Conservation (phyloP, 768 basidiomycete genomes). For the Suillus brevipes region DNA sequence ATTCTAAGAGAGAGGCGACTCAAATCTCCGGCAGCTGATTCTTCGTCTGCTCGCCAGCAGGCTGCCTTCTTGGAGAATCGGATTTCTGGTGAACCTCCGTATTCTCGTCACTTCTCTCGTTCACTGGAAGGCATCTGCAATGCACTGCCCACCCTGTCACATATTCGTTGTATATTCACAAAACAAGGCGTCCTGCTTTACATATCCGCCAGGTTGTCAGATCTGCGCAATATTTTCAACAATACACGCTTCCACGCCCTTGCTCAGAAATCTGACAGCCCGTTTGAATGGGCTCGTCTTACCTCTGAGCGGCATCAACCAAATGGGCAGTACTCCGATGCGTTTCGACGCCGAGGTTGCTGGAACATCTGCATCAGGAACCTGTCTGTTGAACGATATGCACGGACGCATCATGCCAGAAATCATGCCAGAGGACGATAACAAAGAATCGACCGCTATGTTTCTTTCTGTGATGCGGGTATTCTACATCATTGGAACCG, state of each 20-base stretch:
- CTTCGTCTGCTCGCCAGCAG: slow-evolving; percentile 10
- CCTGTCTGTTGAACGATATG: slow-evolving; percentile 5
- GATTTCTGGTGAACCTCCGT: slow-evolving; percentile 2
- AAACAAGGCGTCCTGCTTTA: slow-evolving; percentile 7
- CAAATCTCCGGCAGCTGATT: slow-evolving; percentile 8
- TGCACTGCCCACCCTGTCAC: background rate
- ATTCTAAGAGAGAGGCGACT: slow-evolving; percentile 18
- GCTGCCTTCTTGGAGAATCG: too few relatives aligned
- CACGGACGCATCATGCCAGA: slow-evolving; percentile 5
- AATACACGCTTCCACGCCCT: background rate
- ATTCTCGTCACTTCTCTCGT: slow-evolving; percentile 13
- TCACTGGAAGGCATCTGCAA: slow-evolving; percentile 8
- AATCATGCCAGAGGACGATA: slow-evolving; percentile 4
- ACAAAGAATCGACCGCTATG: background rate
- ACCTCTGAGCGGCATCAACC: background rate
- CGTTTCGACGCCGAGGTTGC: background rate
- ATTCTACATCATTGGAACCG: slow-evolving; percentile 7
- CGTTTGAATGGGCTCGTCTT: slow-evolving; percentile 6
- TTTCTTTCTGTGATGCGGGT: slow-evolving; percentile 9
- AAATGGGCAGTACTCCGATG: background rate
- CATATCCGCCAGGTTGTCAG: background rate
- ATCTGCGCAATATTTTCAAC: background rate
- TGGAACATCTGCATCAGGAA: background rate
- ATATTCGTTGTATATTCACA: background rate
- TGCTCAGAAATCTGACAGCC: background rate